Evolutionary conservation across 257 asterid species (phyloP).

Genomic region (Nicotiana undulata): DNA sequence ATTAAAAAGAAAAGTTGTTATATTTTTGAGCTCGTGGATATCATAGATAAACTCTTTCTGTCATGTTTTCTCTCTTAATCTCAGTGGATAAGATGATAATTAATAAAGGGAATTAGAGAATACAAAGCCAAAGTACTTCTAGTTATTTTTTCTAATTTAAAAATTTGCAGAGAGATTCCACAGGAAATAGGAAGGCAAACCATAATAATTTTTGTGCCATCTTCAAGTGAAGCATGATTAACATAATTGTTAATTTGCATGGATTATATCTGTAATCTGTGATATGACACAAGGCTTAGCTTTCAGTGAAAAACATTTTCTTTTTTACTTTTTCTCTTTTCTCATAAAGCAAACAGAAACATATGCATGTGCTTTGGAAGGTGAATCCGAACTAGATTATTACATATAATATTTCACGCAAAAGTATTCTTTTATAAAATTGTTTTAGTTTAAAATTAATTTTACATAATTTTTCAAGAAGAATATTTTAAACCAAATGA

Average conservation of each 20-base stretch:
- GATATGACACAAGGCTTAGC: neutral
- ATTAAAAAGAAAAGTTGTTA: neutral
- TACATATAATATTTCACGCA: neutral
- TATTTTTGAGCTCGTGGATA: neutral
- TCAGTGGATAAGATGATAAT: too few relatives aligned
- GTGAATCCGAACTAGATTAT: neutral
- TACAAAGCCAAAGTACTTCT: too few relatives aligned
- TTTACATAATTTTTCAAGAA: neutral
- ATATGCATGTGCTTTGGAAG: neutral
- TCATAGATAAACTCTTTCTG: neutral
- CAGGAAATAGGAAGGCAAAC: neutral
- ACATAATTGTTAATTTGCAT: neutral
- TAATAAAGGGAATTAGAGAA: too few relatives aligned
- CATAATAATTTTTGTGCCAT: neutral
- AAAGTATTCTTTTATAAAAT: neutral
- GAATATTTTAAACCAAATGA: neutral
- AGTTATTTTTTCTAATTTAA: too few relatives aligned
- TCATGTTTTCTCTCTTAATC: too few relatives aligned
- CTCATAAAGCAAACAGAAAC: neutral
- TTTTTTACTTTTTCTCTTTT: neutral
- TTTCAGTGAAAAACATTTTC: neutral
- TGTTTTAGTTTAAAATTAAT: neutral
- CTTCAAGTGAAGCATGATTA: neutral
- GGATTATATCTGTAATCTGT: neutral
- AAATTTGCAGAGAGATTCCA: neutral